These are phyloP conservation scores for Helichrysum umbraculigerum DNA, from an alignment of 129 eudicot species.

Conservation along the genomic window DNA sequence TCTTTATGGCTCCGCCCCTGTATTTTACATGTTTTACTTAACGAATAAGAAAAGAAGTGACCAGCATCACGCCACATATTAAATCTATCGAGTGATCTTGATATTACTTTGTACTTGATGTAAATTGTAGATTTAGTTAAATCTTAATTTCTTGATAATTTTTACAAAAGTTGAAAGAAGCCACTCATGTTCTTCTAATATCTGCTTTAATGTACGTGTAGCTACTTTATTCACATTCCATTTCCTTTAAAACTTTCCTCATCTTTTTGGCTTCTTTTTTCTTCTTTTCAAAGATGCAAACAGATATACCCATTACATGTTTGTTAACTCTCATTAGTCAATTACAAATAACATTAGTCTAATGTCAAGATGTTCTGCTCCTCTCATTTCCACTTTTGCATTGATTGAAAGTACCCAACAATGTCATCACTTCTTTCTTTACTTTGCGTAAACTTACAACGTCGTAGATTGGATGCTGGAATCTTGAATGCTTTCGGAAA, in stretches of 20 bases:
- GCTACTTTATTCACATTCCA: background rate
- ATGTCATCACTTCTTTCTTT: too few species aligned
- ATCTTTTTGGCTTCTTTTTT: background rate
- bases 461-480: background rate
- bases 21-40: background rate
- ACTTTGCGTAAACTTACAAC: background rate
- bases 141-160: background rate
- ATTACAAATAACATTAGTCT: background rate
- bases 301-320: background rate
- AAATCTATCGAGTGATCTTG: background rate
- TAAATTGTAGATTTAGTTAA: background rate
- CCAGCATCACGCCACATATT: background rate
- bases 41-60: background rate
- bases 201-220: background rate
- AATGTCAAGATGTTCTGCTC: background rate
- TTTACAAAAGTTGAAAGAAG: background rate
- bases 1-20: too few species aligned
- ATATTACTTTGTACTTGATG: background rate
- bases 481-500: background rate
- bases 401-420: too few species aligned
- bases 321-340: background rate
- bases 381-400: background rate
- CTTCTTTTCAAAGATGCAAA: background rate
- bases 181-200: background rate
- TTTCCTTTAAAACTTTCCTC: background rate